A percentile compares a stretch with the other conserved stretches of the same genome.
These are phyloP conservation scores for Saturnispora galanensis DNA, from an alignment of 805 yeast species.

Conservation along the genomic window DNA sequence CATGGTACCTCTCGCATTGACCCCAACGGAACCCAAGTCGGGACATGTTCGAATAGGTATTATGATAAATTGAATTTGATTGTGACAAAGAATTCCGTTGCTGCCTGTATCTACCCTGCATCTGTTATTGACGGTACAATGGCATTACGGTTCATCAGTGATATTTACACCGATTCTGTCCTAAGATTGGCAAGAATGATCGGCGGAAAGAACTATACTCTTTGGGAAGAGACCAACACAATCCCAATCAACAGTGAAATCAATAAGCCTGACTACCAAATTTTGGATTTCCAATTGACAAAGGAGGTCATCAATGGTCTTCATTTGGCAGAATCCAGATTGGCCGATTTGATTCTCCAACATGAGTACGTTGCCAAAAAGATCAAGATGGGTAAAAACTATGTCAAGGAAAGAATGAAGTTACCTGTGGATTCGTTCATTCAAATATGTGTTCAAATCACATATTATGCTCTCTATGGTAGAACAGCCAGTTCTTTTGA, in stretches of 20 bases:
- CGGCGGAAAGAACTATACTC: slow-evolving; percentile 46
- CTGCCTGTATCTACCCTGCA: slow-evolving; percentile 52
- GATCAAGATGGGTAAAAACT: slow-evolving; percentile 25
- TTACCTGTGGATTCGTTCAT: slow-evolving; percentile 42
- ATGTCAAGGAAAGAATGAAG: slow-evolving; percentile 30
- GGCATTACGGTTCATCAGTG: slow-evolving; percentile 45
- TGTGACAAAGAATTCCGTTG: slow-evolving; percentile 45
- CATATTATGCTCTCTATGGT: slow-evolving; percentile 48
- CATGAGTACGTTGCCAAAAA: slow-evolving; percentile 40
- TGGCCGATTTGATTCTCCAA: slow-evolving; percentile 48
- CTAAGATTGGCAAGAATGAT: slow-evolving; percentile 47
- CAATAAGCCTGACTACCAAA: slow-evolving; percentile 28
- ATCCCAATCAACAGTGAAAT: slow-evolving; percentile 26
- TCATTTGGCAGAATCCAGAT: slow-evolving; percentile 47
- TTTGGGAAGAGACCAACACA: slow-evolving; percentile 36
- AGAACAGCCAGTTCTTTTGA: slow-evolving; percentile 29
- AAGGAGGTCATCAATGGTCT: slow-evolving; percentile 39
- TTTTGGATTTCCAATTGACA: slow-evolving; percentile 30
- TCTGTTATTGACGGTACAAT: slow-evolving; percentile 51
- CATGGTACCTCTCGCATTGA: slow-evolving; percentile 42
- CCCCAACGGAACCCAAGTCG: slow-evolving; percentile 40
- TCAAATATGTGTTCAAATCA: slow-evolving; percentile 43
- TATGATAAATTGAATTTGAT: slow-evolving; percentile 49
- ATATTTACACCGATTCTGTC: slow-evolving; percentile 48
- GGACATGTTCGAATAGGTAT: slow-evolving; percentile 51